Evolutionary conservation across 768 basidiomycete species (phyloP), one percentile per base, ranked within the genome.

Genomic region (Amanita polypyramis): DNA sequence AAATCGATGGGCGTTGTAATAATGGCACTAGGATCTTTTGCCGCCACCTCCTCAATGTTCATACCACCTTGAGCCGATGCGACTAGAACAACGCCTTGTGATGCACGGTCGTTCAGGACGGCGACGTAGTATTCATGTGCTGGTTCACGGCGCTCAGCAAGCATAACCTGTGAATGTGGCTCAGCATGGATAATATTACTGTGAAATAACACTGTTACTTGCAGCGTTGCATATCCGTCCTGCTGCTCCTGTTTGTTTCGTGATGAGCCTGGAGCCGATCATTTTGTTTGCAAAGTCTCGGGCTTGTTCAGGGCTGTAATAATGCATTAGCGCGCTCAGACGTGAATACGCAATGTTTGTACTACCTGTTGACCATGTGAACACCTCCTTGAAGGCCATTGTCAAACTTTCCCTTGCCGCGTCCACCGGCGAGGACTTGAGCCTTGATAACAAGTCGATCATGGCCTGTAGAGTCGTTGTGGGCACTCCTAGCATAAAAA

Each of bases 41-140:
- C 89, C 21, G 96, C 96, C 40, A 99, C 96, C 59, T 99, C 96
- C 65, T 99, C 96, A 60, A 99, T 99, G 68, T 98, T 98, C 96
- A 99, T 99, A 49, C 96, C 96, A 48, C 96, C 96, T 62, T 97
- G 93, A 15, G 76, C 75, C 37, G 96, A 98, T 15, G 84, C 84
- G 46, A 99, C 95, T 40, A 99, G 77, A 25, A 97, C 96, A 37
- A 92, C 88, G 11, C 88, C 85, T 51, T 91, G 83, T 5, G 84
- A 72, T 11, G 77, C 79, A 55, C 96, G 89, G 73, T 99, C 96
- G 60, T 97, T 97, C 47, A 99, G 78, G 27, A 98, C 80, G 11
- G 96, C 96, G 43, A 94, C 86, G 60, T 99, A 99, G 74, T 98
- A 98, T 65, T 99, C 96, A 63, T 99, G 96, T 35, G 80, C 77